Evolutionary conservation across 2,329 filamentous ascomycete genomes (phyloP), one percentile per base, ranked within the genome.

Genomic region (Acrocalymma vagum): DNA sequence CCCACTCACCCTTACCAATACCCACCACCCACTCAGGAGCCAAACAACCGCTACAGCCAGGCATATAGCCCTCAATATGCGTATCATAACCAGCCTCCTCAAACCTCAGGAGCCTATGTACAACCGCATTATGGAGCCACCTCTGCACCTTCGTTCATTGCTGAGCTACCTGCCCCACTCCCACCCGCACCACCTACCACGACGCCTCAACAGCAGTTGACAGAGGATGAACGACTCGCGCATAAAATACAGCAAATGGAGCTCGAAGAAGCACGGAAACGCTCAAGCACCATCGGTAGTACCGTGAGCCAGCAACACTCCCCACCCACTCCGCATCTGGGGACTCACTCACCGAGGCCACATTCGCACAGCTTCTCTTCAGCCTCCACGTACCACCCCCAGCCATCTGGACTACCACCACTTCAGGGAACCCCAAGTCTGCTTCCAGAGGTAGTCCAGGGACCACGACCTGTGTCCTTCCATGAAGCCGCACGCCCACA

Each of bases 191-290:
- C 58, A 23, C 48, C 42, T 11, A 66, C 60, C 6, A 51, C 52
- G 10, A 65, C 63, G 9, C 27, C 62, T 3, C 37, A 51, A n/a
- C 45, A 60, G 33, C 63, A 68, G 21, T 27, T 67, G 17, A 62
- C 42, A 15, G 54, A 65, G 24, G 64, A 68, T 42, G 59, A 62
- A 42, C 37, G 55, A 16, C 50, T 68, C 7, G 64, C 63, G 14
- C 57, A 50, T 20, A 58, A 49, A 29, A 40, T 68, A 9, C 53
- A 58, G 15, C 44, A 61, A 6, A 44, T 67, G n/a, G 62, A 68
- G 27, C 30, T 67, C 2, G 45, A 50, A 17, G 59, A 61, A 22
- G 51, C 48, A 7, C 35, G 58, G 29, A 45, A 43, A 20, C 50
- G 43, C 36, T 63, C 58, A 10, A 57, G 31, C 24, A 62, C n/a